A percentile compares a stretch with the other conserved stretches of the same genome.
These are phyloP conservation scores for Amanita thiersii DNA, from an alignment of 768 basidiomycete species.

Conservation along the genomic window DNA sequence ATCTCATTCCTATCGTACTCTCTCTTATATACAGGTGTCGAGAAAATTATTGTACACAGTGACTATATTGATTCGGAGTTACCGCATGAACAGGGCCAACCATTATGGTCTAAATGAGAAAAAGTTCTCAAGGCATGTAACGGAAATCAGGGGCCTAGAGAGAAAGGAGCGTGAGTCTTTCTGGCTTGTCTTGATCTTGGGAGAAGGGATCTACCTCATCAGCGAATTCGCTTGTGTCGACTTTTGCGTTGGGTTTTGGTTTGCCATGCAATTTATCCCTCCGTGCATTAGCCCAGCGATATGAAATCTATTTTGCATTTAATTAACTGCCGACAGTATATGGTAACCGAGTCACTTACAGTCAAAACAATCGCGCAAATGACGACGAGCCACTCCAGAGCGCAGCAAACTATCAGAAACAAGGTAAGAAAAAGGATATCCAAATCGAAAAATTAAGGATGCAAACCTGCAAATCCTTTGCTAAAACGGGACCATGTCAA, in stretches of 20 bases:
- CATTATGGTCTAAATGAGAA: too few relatives aligned
- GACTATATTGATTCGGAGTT: too few relatives aligned
- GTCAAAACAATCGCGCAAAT: constrained; percentile 42
- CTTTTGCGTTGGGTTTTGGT: constrained; percentile 33
- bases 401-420: constrained; percentile 32
- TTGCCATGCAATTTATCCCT: constrained; percentile 48
- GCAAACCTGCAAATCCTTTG: constrained; percentile 48
- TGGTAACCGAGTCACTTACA: constrained; percentile 22
- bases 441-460: not conserved
- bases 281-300: constrained; percentile 50
- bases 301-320: constrained; percentile 39
- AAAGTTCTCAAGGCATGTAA: constrained; percentile 40
- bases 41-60: not conserved
- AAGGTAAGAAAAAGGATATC: not conserved
- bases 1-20: constrained; percentile 4
- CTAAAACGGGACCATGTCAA: constrained; percentile 19
- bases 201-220: constrained; percentile 41
- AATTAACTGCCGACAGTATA: not conserved
- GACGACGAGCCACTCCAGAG: constrained; percentile 48
- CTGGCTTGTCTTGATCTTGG: not conserved
- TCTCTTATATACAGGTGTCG: not conserved
- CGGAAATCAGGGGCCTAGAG: constrained; percentile 53
- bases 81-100: too few relatives aligned
- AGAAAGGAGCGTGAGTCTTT: not conserved
- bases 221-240: constrained; percentile 58